A percentile compares a stretch with the other conserved stretches of the same genome.
Conservation (phyloP, 495 filamentous ascomycete species). For the Amorphotheca resinae region DNA sequence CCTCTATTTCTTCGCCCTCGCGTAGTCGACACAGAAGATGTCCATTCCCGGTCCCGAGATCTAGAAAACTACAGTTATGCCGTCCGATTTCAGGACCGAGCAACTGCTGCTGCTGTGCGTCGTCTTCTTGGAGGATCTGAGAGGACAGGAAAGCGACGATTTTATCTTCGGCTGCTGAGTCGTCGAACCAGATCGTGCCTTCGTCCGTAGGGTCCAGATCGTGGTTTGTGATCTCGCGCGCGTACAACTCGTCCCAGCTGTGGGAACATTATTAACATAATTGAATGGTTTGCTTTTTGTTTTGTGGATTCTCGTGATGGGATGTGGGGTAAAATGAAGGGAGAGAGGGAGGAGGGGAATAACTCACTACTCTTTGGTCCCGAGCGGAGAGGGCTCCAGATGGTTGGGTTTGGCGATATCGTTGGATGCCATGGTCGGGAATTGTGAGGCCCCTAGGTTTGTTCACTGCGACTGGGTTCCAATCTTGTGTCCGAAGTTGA, state of each 20-base stretch:
- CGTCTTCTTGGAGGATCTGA: constrained; percentile 15
- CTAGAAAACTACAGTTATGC: constrained; percentile 36
- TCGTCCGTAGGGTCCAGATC: constrained; percentile 45
- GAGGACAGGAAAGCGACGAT: constrained; percentile 41
- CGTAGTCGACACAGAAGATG: constrained; percentile 65
- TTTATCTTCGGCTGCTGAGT: constrained; percentile 52
- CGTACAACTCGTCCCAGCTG: constrained; percentile 62
- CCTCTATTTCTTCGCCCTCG: constrained; percentile 18
- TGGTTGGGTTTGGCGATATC: constrained; percentile 21
- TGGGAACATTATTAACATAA: too few relatives aligned
- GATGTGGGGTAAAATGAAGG: background rate
- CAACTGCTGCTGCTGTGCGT: constrained; percentile 8
- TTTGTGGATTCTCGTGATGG: constrained; percentile 1
- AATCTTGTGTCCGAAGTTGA: too few relatives aligned
- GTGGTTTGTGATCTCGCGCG: constrained; percentile 48
- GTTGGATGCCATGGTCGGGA: constrained; percentile 2
- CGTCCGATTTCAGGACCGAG: background rate
- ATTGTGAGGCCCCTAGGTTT: background rate
- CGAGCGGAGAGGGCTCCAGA: constrained; percentile 51
- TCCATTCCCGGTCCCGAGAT: constrained; percentile 85
- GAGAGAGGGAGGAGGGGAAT: background rate
- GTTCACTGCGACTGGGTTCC: too few relatives aligned
- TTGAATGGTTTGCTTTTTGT: background rate
- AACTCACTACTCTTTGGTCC: constrained; percentile 58
- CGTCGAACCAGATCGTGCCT: constrained; percentile 67